phyloP scores from a whole-genome alignment of 345 rosid genomes.

The Anacardium occidentale region DNA sequence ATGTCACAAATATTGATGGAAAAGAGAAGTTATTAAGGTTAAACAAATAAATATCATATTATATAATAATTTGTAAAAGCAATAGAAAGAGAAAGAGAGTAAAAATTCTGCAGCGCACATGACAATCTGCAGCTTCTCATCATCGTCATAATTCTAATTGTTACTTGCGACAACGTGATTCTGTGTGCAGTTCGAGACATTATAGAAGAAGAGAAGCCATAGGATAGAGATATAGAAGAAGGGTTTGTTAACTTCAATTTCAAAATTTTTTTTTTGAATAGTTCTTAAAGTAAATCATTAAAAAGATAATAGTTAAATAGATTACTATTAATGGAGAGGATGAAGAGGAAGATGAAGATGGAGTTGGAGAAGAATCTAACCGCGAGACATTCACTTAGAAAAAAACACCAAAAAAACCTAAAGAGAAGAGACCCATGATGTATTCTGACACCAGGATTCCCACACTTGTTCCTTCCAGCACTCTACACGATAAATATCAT shows the following conservation, averaged over 20 bases:
- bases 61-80: not conserved
- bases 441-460: conserved; percentile 40
- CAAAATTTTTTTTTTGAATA: too few relatives aligned
- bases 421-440: conserved; percentile 12
- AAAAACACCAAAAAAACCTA: conserved; percentile 14
- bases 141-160: conserved; percentile 20
- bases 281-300: too few relatives aligned
- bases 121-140: conserved; percentile 12
- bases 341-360: not conserved
- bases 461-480: conserved; percentile 37
- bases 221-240: not conserved
- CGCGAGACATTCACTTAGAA: conserved; percentile 25
- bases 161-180: conserved; percentile 1
- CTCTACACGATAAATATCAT: conserved; percentile 34
- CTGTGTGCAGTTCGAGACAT: conserved; percentile 35
- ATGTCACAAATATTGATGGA: not conserved
- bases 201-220: too few relatives aligned
- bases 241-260: not conserved
- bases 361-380: conserved; percentile 26
- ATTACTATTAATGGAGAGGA: not conserved
- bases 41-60: not conserved
- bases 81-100: not conserved
- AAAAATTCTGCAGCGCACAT: conserved; percentile 19
- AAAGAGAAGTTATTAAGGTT: not conserved
- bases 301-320: too few relatives aligned